phyloP scores from a whole-genome alignment of 2,329 filamentous ascomycete genomes.

The Stromatinia cepivora region DNA sequence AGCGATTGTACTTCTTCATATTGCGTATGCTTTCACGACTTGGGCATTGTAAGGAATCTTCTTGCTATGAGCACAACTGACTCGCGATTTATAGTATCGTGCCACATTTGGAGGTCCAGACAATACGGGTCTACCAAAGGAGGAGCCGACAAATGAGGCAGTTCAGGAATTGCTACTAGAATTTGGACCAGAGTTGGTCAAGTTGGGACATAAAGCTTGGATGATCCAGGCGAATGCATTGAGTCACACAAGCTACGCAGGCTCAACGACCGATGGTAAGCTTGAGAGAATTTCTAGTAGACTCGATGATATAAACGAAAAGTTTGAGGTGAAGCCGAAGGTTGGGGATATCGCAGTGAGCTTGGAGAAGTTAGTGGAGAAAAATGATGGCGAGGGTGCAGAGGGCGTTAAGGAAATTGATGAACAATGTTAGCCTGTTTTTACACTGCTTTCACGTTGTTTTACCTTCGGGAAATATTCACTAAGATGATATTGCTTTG shows the following conservation, averaged over 20 bases:
- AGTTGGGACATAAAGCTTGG: constrained; percentile 31
- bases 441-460: neutral
- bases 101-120: constrained; percentile 32
- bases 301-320: neutral
- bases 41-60: neutral
- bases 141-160: constrained; percentile 22
- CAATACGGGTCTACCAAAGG: constrained; percentile 21
- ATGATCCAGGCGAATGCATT: constrained; percentile 32
- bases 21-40: neutral
- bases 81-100: constrained; percentile 14
- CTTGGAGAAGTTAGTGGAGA: neutral
- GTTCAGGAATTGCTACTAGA: constrained; percentile 27
- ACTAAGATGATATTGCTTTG: constrained; percentile 7
- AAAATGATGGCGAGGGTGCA: neutral
- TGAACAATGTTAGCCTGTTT: neutral
- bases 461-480: neutral
- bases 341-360: neutral
- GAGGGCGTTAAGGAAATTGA: neutral
- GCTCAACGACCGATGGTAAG: constrained; percentile 19
- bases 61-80: neutral
- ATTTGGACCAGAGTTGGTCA: constrained; percentile 28
- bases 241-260: constrained; percentile 28
- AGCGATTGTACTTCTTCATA: neutral
- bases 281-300: neutral
- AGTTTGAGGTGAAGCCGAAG: neutral